Conservation (phyloP, 257 asterid genomes). For the Fraxinus pennsylvanica region DNA sequence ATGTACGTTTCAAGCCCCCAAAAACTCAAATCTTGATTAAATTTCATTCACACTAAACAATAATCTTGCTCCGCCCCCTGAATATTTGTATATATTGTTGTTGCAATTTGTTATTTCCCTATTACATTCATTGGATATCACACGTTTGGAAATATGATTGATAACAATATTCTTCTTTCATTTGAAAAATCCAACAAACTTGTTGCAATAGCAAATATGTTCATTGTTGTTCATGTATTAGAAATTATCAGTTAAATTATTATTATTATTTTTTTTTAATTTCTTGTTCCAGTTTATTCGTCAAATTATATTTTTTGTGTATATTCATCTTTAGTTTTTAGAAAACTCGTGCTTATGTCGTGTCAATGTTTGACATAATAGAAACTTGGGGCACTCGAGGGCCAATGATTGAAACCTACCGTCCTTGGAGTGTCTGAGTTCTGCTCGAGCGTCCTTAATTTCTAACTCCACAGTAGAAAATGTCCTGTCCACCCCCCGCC, state of each 20-base stretch:
- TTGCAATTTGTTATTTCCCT: slow-evolving; percentile 61
- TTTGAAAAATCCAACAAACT: slow-evolving; percentile 54
- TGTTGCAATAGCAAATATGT: slow-evolving; percentile 50
- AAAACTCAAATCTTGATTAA: too few species aligned
- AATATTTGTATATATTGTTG: slow-evolving; percentile 47
- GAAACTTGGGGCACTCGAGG: slow-evolving; percentile 28
- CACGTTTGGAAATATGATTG: slow-evolving; percentile 46
- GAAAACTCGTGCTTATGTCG: slow-evolving; percentile 43
- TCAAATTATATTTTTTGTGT: background rate
- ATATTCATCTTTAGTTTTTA: background rate
- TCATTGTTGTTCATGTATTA: slow-evolving; percentile 69
- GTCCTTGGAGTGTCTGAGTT: too few species aligned
- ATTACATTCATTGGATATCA: slow-evolving; percentile 57
- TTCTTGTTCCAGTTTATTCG: background rate
- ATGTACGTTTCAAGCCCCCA: too few species aligned
- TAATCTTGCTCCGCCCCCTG: slow-evolving; percentile 54
- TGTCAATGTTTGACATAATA: slow-evolving; percentile 62
- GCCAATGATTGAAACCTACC: too few species aligned
- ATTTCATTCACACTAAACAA: slow-evolving; percentile 16
- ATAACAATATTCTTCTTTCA: slow-evolving; percentile 49
- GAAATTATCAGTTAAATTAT: slow-evolving; percentile 57
- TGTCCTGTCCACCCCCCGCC: background rate
- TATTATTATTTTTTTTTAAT: background rate
- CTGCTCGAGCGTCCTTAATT: too few species aligned
- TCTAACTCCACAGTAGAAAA: too few species aligned